These are phyloP conservation scores for Emericellopsis terricola DNA, from an alignment of 495 filamentous ascomycete species.

Conservation along the genomic window DNA sequence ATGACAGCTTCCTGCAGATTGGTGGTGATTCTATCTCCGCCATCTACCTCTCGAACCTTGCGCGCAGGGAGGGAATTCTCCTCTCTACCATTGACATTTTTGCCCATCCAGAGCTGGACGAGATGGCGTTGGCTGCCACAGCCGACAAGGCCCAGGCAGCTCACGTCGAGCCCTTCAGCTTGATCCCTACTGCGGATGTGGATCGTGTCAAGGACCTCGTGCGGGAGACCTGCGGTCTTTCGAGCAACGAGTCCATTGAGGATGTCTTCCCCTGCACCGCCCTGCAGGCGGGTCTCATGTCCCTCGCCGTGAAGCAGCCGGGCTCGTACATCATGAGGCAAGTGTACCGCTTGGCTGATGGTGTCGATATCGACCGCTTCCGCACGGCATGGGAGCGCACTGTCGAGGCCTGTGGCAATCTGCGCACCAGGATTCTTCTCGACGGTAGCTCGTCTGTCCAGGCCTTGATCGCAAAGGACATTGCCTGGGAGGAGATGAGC, in stretches of 20 bases:
- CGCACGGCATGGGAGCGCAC: conserved; percentile 31
- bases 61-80: not conserved
- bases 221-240: not conserved
- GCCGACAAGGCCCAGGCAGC: not conserved
- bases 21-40: conserved; percentile 9
- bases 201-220: not conserved
- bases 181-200: not conserved
- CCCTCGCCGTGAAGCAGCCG: conserved; percentile 19
- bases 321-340: conserved; percentile 23
- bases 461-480: conserved; percentile 6
- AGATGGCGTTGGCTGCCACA: not conserved
- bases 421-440: conserved; percentile 33
- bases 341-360: conserved; percentile 21
- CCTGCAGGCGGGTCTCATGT: conserved; percentile 33
- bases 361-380: conserved; percentile 23
- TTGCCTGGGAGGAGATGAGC: not conserved
- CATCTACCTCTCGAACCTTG: not conserved
- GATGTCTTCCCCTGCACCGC: conserved; percentile 28
- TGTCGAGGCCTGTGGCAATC: conserved; percentile 37
- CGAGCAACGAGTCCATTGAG: not conserved
- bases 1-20: conserved; percentile 24
- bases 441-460: conserved; percentile 7
- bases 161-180: not conserved
- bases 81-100: not conserved
- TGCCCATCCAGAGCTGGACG: not conserved